Evolutionary conservation across 345 rosid genomes (phyloP).

Genomic region (Laguncularia racemosa): DNA sequence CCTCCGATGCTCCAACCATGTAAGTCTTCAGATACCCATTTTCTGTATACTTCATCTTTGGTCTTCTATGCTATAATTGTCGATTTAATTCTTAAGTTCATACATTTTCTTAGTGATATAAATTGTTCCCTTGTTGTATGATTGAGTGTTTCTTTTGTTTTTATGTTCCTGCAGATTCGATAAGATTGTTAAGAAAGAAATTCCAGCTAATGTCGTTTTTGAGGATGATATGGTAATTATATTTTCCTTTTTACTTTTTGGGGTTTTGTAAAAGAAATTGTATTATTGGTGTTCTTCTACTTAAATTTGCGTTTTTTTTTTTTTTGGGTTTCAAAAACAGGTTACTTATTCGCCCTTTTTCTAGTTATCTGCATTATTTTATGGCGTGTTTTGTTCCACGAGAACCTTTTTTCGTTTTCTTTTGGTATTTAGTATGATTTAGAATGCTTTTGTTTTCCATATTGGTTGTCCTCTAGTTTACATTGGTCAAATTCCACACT

Average conservation of each 20-base stretch:
- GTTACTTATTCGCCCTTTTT: too few relatives aligned
- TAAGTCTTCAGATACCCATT: slow-evolving; percentile 11
- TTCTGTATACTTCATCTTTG: background rate
- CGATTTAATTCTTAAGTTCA: background rate
- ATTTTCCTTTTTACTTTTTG: too few relatives aligned
- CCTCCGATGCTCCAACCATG: slow-evolving; percentile 87
- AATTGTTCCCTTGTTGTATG: too few relatives aligned
- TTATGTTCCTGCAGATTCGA: slow-evolving; percentile 54
- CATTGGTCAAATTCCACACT: too few relatives aligned
- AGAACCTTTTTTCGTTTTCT: background rate
- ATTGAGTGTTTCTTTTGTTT: too few relatives aligned
- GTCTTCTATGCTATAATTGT: background rate
- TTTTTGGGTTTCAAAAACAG: background rate
- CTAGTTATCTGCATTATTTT: too few relatives aligned
- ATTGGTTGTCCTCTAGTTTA: too few relatives aligned
- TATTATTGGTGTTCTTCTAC: background rate
- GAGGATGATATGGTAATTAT: slow-evolving; percentile 75
- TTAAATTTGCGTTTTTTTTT: background rate
- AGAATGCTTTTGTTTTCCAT: background rate
- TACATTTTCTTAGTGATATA: background rate
- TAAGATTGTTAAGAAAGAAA: slow-evolving; percentile 83
- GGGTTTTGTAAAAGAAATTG: too few relatives aligned
- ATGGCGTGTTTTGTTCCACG: too few relatives aligned
- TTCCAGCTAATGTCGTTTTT: slow-evolving; percentile 69
- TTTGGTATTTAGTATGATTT: background rate